Evolutionary conservation across 1,284 basidiomycete genomes (phyloP), one percentile per base, ranked within the genome.

Genomic region (Tausonia pullulans): DNA sequence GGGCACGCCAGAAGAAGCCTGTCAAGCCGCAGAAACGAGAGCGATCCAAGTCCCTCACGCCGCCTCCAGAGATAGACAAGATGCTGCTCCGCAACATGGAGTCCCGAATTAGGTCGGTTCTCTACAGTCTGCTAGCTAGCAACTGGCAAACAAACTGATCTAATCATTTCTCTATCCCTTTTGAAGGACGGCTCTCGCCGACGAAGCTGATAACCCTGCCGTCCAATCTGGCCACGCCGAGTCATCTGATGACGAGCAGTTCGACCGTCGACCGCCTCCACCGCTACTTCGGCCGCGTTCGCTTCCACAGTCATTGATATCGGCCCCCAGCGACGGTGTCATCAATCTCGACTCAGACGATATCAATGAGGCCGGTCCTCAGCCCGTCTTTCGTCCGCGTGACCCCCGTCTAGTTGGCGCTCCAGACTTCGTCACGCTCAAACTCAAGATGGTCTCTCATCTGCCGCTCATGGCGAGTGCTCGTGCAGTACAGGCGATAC

Each of bases 311-410:
- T 13, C 39, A 13, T 41, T 55, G 11, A 27, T 39, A n/a, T 14
- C 51, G 51, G n/a, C 51, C 73, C 76, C 74, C 27, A 70, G 72
- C 11, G 71, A 71, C 1, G 87, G 89, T 70, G 68, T 89, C n/a
- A 71, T 79, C 10, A 73, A 69, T 1, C 84, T 87, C 70, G 81
- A 82, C 67, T 81, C 85, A 2, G 87, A 86, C 69, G 88, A 89
- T 73, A 84, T 67, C 39, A 68, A 69, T 65, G 49, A 45, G 67
- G 41, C 46, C 54, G 60, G 44, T 63, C 41, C 46, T 49, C 44
- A 27, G 14, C 44, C 61, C 40, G 16, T 64, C 44, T 45, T 14
- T 16, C 58, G 51, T 61, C 50, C 45, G 55, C 45, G 58, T 9
- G 46, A 50, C 39, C 4, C 4, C 39, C 46, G 39, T 9, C 13